These are phyloP conservation scores for Stagonosporopsis cucurbitacearum DNA, from an alignment of 2,329 filamentous ascomycete species.

Conservation along the genomic window DNA sequence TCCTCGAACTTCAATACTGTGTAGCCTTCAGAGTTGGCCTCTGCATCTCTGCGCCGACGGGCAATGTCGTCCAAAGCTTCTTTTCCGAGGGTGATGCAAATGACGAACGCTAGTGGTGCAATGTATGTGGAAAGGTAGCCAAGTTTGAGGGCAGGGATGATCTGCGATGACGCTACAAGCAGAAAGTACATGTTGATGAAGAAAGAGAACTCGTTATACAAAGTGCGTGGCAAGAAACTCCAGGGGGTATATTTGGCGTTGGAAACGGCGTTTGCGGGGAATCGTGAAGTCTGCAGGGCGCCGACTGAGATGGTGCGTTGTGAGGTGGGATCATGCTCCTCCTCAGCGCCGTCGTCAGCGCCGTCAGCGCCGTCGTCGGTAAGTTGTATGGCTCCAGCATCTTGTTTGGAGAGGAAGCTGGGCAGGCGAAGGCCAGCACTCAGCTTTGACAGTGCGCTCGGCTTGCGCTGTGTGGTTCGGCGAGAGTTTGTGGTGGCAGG, in stretches of 20 bases:
- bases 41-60: conserved; percentile 82
- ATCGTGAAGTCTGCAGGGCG: conserved; percentile 73
- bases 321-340: conserved; percentile 65
- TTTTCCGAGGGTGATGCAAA: conserved; percentile 91
- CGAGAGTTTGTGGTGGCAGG: conserved; percentile 47
- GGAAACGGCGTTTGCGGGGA: conserved; percentile 88
- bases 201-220: conserved; percentile 99
- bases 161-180: conserved; percentile 90
- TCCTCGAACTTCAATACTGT: conserved; percentile 76
- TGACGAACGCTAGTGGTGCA: conserved; percentile 88
- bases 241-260: conserved; percentile 98
- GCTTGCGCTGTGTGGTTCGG: conserved; percentile 26
- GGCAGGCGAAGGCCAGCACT: conserved; percentile 67
- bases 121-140: conserved; percentile 96
- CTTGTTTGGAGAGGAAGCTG: conserved; percentile 63
- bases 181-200: conserved; percentile 99
- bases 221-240: conserved; percentile 89
- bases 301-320: conserved; percentile 80
- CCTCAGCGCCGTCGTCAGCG: conserved; percentile 50
- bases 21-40: conserved; percentile 93
- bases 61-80: conserved; percentile 95
- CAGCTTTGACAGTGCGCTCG: conserved; percentile 53
- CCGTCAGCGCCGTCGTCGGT: conserved; percentile 42
- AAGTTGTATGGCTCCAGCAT: conserved; percentile 34
- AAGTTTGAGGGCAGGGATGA: conserved; percentile 86